Base-by-base conservation (phyloP, 73 alveolate genomes). In the Durusdinium trenchii region DNA sequence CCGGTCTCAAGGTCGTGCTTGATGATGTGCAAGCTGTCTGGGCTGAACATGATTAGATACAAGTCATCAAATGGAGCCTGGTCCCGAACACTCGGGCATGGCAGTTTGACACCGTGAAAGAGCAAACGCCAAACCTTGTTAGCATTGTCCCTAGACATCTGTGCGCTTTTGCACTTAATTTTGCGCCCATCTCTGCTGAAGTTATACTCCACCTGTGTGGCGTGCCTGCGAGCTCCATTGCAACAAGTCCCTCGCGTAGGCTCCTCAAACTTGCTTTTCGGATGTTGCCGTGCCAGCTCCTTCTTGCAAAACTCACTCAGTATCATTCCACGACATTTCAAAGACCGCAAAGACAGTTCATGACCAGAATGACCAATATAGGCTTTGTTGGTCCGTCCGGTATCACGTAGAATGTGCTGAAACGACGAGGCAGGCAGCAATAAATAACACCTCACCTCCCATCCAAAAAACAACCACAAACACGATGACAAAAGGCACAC, bases 1-100 rank as follows among this genome's bases (percentile, higher is more conserved):
- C 47, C 9, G 35, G 86, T 89, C 40, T 73, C 30, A 50, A 64
- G 79, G 85, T 89, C 96, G 16, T 89, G 96, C 69, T 89, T 89
- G 48, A 89, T 32, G 52, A 89, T 89, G 43, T 89, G 40, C 60
- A 89, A 10, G 30, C 7, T 36, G 5, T 61, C 96, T 3, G 96
- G 96, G 69, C 38, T 62, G 52, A 45, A 7, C 9, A 89, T 6
- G 2, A 35, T 50, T 43, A 89, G 79, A 23, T 62, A 64, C 28
- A 89, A 20, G 45, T 43, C 67, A 28, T 89, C 96, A 62, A 89
- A 89, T 1, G 48, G 73, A 1, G 86, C 32, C 96, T n/a, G n/a
- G n/a, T n/a, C n/a, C n/a, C n/a, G n/a, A n/a, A n/a, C n/a, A n/a
- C n/a, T n/a, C n/a, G n/a, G n/a, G n/a, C 9, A 16, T 0, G 96